Percentiles rank a stretch among this genome's conserved stretches.
Evolutionary conservation across 1,139 yeast species (phyloP).

Genomic region (Pichia sp.): DNA sequence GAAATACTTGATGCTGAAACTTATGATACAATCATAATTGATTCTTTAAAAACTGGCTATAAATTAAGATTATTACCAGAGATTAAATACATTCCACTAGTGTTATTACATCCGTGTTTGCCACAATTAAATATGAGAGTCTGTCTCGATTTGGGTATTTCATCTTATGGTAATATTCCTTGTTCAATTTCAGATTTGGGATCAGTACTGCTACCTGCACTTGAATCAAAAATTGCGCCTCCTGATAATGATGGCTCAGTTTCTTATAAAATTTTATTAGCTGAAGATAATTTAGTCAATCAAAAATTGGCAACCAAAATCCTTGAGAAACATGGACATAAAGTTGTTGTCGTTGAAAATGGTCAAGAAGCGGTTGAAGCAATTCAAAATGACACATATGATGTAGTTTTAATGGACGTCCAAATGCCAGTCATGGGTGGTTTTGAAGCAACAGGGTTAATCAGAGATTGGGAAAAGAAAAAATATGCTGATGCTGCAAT

Average conservation of each 20-base stretch:
- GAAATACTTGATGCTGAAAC: constrained; percentile 48
- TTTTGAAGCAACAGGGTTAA: constrained; percentile 80
- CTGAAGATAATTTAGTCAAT: constrained; percentile 83
- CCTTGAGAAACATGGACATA: constrained; percentile 76
- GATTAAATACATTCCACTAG: constrained; percentile 77
- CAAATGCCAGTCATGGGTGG: constrained; percentile 97
- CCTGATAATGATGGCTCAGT: constrained; percentile 74
- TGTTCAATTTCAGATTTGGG: constrained; percentile 78
- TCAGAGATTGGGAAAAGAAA: constrained; percentile 83
- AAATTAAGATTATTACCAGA: constrained; percentile 62
- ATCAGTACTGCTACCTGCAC: constrained; percentile 75
- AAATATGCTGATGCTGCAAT: constrained; percentile 64
- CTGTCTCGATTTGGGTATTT: constrained; percentile 79
- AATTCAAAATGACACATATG: constrained; percentile 58
- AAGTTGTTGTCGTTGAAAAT: constrained; percentile 77
- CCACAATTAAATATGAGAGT: constrained; percentile 76
- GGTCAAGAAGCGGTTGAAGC: constrained; percentile 82
- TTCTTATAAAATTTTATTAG: constrained; percentile 67
- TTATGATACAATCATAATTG: constrained; percentile 78
- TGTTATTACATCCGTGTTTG: constrained; percentile 66
- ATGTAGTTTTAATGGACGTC: constrained; percentile 86
- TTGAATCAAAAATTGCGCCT: constrained; percentile 76
- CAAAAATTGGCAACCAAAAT: constrained; percentile 82
- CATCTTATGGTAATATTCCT: constrained; percentile 84
- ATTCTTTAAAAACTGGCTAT: constrained; percentile 69